These are phyloP conservation scores for Sclerotinia glacialis DNA, from an alignment of 2,329 filamentous ascomycete species.

Conservation along the genomic window DNA sequence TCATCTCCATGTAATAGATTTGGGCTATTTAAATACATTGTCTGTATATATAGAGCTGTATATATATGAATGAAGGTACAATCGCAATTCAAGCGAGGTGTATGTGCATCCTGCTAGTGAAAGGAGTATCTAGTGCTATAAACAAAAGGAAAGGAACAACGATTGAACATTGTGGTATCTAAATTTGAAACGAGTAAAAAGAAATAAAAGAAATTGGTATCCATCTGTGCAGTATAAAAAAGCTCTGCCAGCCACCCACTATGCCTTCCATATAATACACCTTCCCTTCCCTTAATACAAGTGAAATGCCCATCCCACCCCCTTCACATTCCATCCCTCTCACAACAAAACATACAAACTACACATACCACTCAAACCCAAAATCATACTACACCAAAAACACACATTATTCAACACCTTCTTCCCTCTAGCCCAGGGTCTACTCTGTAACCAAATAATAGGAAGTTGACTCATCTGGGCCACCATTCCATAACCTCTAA, in stretches of 20 bases:
- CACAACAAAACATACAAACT: conserved; percentile 20
- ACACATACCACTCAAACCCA: conserved; percentile 60
- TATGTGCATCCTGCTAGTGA: too few relatives aligned
- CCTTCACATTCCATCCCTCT: background rate
- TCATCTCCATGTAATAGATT: too few relatives aligned
- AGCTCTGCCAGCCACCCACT: background rate
- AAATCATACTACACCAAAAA: conserved; percentile 90
- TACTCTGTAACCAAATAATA: conserved; percentile 87
- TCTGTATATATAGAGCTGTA: too few relatives aligned
- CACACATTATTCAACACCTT: conserved; percentile 82
- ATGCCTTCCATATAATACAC: conserved; percentile 12
- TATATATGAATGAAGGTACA: background rate
- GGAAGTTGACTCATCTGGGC: conserved; percentile 97
- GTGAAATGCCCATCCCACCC: background rate
- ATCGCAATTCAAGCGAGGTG: too few relatives aligned
- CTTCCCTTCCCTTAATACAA: background rate
- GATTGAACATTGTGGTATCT: background rate
- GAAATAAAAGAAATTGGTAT: background rate
- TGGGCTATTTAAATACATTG: too few relatives aligned
- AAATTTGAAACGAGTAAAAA: background rate
- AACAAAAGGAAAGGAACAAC: background rate
- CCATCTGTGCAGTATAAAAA: conserved; percentile 1
- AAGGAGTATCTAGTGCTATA: too few relatives aligned
- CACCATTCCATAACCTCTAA: conserved; percentile 88
- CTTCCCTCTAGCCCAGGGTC: conserved; percentile 68